These are phyloP conservation scores for Mycena chlorophos DNA, from an alignment of 768 basidiomycete species.

Conservation along the genomic window DNA sequence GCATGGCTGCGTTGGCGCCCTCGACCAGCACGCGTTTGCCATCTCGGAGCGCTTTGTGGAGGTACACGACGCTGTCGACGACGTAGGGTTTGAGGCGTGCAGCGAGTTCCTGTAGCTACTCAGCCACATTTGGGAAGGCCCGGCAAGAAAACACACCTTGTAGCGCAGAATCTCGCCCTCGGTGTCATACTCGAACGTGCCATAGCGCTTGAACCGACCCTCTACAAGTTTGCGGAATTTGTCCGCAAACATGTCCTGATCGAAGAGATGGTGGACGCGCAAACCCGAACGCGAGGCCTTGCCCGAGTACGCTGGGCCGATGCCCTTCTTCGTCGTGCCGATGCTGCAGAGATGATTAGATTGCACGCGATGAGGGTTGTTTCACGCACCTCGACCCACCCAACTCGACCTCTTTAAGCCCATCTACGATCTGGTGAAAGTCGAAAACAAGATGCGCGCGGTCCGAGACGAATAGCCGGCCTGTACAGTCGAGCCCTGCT, in stretches of 20 bases:
- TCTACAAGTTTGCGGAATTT: conserved; percentile 97
- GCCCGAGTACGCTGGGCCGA: conserved; percentile 97
- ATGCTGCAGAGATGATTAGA: conserved; percentile 53
- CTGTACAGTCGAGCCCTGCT: conserved; percentile 84
- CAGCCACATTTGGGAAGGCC: too few relatives aligned
- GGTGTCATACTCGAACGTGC: conserved; percentile 97
- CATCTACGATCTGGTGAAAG: conserved; percentile 99
- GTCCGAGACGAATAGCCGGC: conserved; percentile 90
- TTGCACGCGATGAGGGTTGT: neutral
- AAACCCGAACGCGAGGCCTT: conserved; percentile 97
- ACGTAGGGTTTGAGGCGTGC: conserved; percentile 85
- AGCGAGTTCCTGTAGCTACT: conserved; percentile 75
- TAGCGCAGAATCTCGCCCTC: conserved; percentile 94
- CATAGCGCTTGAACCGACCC: conserved; percentile 96
- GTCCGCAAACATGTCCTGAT: conserved; percentile 75
- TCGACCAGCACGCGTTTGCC: conserved; percentile 89
- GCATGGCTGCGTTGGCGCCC: conserved; percentile 98
- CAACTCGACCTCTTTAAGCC: conserved; percentile 95
- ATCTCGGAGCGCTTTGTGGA: conserved; percentile 75
- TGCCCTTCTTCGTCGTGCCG: conserved; percentile 97
- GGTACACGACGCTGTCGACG: conserved; percentile 80
- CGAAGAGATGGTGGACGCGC: conserved; percentile 94
- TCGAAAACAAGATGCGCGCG: conserved; percentile 97
- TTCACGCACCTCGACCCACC: conserved; percentile 71
- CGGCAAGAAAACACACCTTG: conserved; percentile 53